Base-by-base conservation (phyloP, 495 filamentous ascomycete genomes). In the Hamigera avellanea region DNA sequence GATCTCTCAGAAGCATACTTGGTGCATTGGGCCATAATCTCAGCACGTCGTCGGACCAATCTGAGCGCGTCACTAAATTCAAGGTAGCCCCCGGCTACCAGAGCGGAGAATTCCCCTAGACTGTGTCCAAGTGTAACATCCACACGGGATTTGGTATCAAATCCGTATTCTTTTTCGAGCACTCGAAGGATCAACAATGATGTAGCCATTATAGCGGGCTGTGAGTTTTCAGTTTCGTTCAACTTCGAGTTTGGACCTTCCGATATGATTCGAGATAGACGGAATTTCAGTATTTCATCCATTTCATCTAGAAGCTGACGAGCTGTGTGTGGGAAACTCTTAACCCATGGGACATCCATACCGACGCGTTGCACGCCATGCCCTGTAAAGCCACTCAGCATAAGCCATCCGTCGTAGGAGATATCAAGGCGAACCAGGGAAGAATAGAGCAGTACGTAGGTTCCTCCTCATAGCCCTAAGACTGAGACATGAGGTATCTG, bases 161-260 rank as follows among this genome's bases (percentile, higher is more conserved):
- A 93, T 10, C 70, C 79, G 45, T 87, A 95, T 32, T 94, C 81
- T 23, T 74, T 56, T 56, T 96, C 85, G 34, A 98, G 72, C 37
- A 98, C 81, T 32, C 86, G 80, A 23, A 95, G 75, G 43, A 95
- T 93, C 16, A 94, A 65, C 47, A 96, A 73, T 16, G 84, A 93
- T 4, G 86, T 86, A 10, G 88, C 83, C 81, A 98, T 89, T 56
- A 96, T 91, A 32, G 91, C 89, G 0, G 91, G 91, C 57, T 98
- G 91, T 8, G 91, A 81, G 50, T 94, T 85, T 40, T 80, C 75
- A 9, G 91, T 95, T 33, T 73, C 70, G 26, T 83, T 89, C 39
- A 98, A 71, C 14, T 64, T 63, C 14, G 72, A 70, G 44, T 78
- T 80, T 0, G 91, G 83, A 0, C 91, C 89, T 1, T 83, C 62